Percentiles rank a stretch among this genome's conserved stretches.
phyloP scores from a whole-genome alignment of 2,329 filamentous ascomycete genomes.

The Fusarium papillatum region DNA sequence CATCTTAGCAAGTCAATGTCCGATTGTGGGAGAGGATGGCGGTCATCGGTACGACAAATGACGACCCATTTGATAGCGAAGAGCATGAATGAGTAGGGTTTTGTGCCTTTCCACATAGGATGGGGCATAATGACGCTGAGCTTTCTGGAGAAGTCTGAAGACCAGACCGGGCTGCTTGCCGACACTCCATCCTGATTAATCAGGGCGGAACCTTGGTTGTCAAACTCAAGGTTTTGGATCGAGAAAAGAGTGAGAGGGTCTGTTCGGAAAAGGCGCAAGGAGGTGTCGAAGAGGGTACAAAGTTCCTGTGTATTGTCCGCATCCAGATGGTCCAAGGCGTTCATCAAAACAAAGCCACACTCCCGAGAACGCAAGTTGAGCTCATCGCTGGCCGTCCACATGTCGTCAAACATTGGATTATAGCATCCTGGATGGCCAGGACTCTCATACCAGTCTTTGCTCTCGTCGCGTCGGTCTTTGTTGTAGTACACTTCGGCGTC shows the following conservation, averaged over 20 bases:
- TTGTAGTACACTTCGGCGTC: not conserved
- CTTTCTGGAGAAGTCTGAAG: not conserved
- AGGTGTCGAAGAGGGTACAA: not conserved
- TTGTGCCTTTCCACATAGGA: not conserved
- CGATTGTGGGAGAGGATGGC: not conserved
- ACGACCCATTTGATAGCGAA: not conserved
- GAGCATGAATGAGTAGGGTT: not conserved
- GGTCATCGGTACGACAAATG: not conserved
- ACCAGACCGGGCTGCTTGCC: not conserved
- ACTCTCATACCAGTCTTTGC: not conserved
- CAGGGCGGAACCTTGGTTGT: not conserved
- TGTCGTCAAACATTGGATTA: not conserved
- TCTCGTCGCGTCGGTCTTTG: not conserved
- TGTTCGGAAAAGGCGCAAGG: not conserved
- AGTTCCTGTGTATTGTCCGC: not conserved
- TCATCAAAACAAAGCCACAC: too few relatives aligned
- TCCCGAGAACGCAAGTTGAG: not conserved
- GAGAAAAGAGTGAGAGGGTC: not conserved
- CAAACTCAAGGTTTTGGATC: not conserved
- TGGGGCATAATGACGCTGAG: not conserved
- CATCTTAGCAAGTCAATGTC: not conserved
- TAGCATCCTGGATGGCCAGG: not conserved
- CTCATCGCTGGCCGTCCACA: not conserved
- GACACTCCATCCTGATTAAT: not conserved
- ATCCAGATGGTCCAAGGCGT: not conserved